Evolutionary conservation across 1,139 yeast species (phyloP).

Genomic region (Trichomonascaceae sp.): DNA sequence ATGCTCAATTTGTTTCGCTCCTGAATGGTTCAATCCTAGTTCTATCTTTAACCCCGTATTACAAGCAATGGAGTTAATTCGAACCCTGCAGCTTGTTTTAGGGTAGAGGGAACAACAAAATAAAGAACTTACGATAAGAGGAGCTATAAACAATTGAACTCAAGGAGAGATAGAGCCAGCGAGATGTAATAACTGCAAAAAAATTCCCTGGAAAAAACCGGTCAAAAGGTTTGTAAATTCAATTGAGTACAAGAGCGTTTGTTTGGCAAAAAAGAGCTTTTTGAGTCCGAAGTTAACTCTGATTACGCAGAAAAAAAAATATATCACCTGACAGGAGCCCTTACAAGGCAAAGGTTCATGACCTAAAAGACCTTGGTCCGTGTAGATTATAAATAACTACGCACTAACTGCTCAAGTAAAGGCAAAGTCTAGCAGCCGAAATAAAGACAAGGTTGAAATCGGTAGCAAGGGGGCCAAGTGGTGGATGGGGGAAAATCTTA

Average conservation of each 20-base stretch:
- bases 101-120: neutral
- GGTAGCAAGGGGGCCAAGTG: neutral
- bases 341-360: neutral
- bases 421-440: neutral
- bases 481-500: neutral
- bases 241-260: neutral
- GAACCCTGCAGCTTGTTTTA: neutral
- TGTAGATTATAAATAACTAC: neutral
- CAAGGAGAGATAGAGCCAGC: neutral
- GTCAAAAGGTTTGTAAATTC: neutral
- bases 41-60: neutral
- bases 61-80: neutral
- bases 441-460: neutral
- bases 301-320: neutral
- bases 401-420: neutral
- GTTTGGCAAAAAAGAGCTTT: neutral
- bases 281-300: neutral
- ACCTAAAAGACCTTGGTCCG: neutral
- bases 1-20: neutral
- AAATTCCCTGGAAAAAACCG: neutral
- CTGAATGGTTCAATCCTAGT: neutral
- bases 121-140: neutral
- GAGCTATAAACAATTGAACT: too few relatives aligned
- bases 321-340: neutral
- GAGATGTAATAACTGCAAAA: neutral